phyloP scores from a whole-genome alignment of 257 asterid species.

The Primulina eburnea region DNA sequence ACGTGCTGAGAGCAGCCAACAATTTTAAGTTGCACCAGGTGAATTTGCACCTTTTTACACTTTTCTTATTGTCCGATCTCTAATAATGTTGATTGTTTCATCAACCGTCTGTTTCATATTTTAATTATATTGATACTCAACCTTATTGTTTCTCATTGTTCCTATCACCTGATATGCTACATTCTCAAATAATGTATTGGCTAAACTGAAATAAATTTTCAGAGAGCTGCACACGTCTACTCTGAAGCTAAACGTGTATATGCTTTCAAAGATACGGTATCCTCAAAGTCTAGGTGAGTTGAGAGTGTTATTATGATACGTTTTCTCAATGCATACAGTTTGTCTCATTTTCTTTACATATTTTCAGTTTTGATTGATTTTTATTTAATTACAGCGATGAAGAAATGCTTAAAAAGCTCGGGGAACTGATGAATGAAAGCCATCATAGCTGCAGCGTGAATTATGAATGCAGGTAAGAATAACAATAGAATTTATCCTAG shows the following conservation, averaged over 20 bases:
- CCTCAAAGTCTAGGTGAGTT: conserved; percentile 61
- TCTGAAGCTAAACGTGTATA: conserved; percentile 91
- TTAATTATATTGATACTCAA: not conserved
- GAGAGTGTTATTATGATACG: not conserved
- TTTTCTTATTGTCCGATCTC: no score
- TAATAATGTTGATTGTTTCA: no score
- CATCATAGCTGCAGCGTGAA: not conserved
- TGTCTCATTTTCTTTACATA: not conserved
- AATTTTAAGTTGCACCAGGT: no score
- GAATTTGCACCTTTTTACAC: no score
- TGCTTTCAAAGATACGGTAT: conserved; percentile 78
- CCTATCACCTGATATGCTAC: not conserved
- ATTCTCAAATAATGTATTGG: not conserved
- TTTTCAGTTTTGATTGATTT: not conserved
- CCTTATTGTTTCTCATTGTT: conserved; percentile 1
- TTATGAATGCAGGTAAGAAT: conserved; percentile 1
- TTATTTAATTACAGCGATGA: not conserved
- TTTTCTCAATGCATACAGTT: not conserved
- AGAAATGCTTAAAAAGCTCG: not conserved
- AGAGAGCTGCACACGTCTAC: conserved; percentile 94
- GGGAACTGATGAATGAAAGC: not conserved
- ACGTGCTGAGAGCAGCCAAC: no score
- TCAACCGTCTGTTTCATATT: no score
- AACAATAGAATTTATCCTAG: not conserved
- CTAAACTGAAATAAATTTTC: conserved; percentile 24